Evolutionary conservation across 352 stramenopile genomes (phyloP), one percentile per base, ranked within the genome.

Genomic region (Peronospora farinosa): DNA sequence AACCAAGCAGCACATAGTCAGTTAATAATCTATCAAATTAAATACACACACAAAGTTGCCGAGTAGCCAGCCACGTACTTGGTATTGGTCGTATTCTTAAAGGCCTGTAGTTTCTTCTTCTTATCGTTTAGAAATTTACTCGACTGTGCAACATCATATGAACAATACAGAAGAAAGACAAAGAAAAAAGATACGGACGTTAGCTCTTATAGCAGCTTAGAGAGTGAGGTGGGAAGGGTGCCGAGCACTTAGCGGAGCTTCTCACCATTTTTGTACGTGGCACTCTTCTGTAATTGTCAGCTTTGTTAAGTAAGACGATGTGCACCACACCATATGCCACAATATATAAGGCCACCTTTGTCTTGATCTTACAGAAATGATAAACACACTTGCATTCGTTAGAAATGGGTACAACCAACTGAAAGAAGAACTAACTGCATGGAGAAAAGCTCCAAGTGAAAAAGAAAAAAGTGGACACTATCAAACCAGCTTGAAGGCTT

Each of bases 51-150:
- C 19, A 4, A 12, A 45, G 23, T 35, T 7, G 5, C n/a, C 33
- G 21, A 32, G 9, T 13, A 16, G 30, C 12, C 19, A 40, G 16
- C 19, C 21, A 67, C 74, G 49, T 72, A 89, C 78, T 65, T 61
- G 44, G 74, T 63, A 51, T 87, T 89, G 39, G 78, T 89, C 28
- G 75, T 89, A 67, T 60, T 86, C 49, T 79, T 82, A 52, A 89
- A 89, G 5, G 65, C 74, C 42, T 72, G 59, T 41, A 88, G 52
- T 54, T 85, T 88, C 38, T 86, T 72, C 56, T 77, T 84, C 64
- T 88, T 86, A 58, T 86, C 74, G 23, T 48, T 65, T 31, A 72
- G 55, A 19, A 81, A 69, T 47, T 69, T 76, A 32, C 57, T 61
- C 32, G 65, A 72, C 69, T 77, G 32, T 17, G 23, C 3, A 16